Evolutionary conservation across 169 alveolate genomes (phyloP).

Genomic region (Ichthyophthirius multifiliis): DNA sequence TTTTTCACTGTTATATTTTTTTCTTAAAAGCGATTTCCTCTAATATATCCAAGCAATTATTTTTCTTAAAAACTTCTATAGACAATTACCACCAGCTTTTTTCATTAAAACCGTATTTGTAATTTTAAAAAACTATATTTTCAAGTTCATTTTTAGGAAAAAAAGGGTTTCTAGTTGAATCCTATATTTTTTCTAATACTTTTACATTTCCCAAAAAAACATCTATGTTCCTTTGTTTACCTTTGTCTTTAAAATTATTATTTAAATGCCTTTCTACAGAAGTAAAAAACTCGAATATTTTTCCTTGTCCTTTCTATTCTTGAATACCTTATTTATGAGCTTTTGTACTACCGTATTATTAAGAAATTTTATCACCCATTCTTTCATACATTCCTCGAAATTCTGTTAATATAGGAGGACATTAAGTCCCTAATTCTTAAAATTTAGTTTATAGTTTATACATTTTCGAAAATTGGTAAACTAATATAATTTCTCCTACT

Average conservation of each 20-base stretch:
- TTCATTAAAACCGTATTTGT: no score
- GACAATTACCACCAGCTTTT: no score
- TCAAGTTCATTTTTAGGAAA: neutral
- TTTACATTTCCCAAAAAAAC: constrained; percentile 55
- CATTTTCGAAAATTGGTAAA: constrained; percentile 46
- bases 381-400: constrained; percentile 64
- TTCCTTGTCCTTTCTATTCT: constrained; percentile 34
- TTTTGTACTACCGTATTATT: constrained; percentile 76
- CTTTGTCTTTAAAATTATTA: constrained; percentile 47
- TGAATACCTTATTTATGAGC: constrained; percentile 74
- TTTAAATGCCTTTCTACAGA: constrained; percentile 53
- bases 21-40: no score
- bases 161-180: constrained; percentile 22
- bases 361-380: constrained; percentile 74
- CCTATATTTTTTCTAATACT: constrained; percentile 29
- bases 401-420: constrained; percentile 41
- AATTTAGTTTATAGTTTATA: neutral
- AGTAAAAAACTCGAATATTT: constrained; percentile 56
- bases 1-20: no score
- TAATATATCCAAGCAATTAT: no score
- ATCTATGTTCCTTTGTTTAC: constrained; percentile 46
- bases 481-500: constrained; percentile 67
- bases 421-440: constrained; percentile 32
- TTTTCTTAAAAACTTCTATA: no score
- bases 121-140: neutral